Base-by-base conservation (phyloP, 1,139 yeast genomes). In the Hyphopichia fennica region DNA sequence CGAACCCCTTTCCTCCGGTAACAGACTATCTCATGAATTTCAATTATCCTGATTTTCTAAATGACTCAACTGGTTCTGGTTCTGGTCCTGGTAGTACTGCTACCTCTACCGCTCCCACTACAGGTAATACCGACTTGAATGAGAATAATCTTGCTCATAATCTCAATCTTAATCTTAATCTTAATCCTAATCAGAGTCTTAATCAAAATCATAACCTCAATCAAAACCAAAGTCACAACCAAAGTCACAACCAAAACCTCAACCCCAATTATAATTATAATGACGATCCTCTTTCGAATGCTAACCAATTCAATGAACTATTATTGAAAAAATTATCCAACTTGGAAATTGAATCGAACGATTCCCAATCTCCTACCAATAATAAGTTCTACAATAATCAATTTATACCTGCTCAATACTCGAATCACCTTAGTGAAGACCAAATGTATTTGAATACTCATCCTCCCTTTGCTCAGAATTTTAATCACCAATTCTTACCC, bases 1-100 rank as follows among this genome's bases (percentile, higher is more conserved):
- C 28, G 28, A 23, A 23, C 8, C 13, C 28, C 28, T 9, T 9
- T 13, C 28, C 28, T 23, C 28, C 28, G n/a, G n/a, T n/a, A n/a
- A n/a, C n/a, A n/a, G n/a, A n/a, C n/a, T n/a, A n/a, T n/a, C 28
- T 14, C 17, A 66, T 66, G 71, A 62, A 57, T 52, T 62, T 69
- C 56, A 65, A 67, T 42, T 67, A 68, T 51, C 73, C 73, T 35
- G 72, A 69, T 42, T 69, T 69, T 50, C 57, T 69, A 45, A 57
- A 51, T 37, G 11, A 25, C n/a, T n/a, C n/a, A n/a, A n/a, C n/a
- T n/a, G n/a, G n/a, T n/a, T n/a, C n/a, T n/a, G n/a, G n/a, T n/a
- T n/a, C n/a, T n/a, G n/a, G n/a, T n/a, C n/a, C n/a, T n/a, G n/a
- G n/a, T n/a, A n/a, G n/a, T n/a, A n/a, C n/a, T n/a, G n/a, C n/a